A percentile compares a stretch with the other conserved stretches of the same genome.
phyloP scores from a whole-genome alignment of 2,329 filamentous ascomycete species.

The Truncatella angustata region DNA sequence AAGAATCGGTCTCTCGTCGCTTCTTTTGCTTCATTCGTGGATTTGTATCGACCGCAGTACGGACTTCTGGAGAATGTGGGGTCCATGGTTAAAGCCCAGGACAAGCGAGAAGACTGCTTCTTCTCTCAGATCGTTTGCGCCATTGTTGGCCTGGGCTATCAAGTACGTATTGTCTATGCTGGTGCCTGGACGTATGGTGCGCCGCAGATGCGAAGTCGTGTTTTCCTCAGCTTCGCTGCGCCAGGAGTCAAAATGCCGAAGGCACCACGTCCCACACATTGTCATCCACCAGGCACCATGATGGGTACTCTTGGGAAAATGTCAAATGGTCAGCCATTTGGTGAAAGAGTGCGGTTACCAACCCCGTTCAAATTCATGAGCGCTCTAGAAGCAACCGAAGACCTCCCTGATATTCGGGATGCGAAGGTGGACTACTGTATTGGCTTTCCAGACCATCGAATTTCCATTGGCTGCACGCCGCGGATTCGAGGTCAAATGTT shows the following conservation, averaged over 20 bases:
- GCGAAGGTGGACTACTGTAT: conserved; percentile 61
- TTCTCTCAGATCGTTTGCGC: conserved; percentile 72
- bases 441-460: conserved; percentile 65
- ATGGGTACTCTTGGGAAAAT: conserved; percentile 50
- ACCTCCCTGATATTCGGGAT: conserved; percentile 64
- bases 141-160: conserved; percentile 75
- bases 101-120: conserved; percentile 56
- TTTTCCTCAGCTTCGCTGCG: conserved; percentile 72
- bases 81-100: conserved; percentile 54
- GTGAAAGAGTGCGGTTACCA: conserved; percentile 43
- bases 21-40: conserved; percentile 71
- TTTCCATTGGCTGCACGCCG: conserved; percentile 38
- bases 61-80: conserved; percentile 76
- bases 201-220: conserved; percentile 61
- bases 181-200: conserved; percentile 70
- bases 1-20: conserved; percentile 77
- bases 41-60: conserved; percentile 73
- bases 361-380: conserved; percentile 62
- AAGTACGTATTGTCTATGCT: conserved; percentile 64
- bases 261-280: conserved; percentile 61
- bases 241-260: conserved; percentile 59
- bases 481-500: conserved; percentile 45
- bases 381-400: conserved; percentile 50
- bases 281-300: conserved; percentile 42
- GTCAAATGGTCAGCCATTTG: conserved; percentile 60